phyloP scores from a whole-genome alignment of 106 monocot genomes.

The Narthecium ossifragum region DNA sequence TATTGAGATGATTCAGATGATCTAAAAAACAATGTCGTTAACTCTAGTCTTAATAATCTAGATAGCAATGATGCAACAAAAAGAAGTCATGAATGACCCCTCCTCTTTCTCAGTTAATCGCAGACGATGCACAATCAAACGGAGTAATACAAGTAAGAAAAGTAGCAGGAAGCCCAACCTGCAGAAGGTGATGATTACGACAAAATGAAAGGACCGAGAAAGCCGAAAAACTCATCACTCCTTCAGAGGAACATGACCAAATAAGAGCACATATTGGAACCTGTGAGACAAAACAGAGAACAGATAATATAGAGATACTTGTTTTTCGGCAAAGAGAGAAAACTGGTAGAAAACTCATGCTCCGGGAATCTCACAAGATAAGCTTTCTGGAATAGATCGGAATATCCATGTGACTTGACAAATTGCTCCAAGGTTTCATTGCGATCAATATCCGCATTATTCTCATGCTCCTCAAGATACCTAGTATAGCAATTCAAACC shows the following conservation, averaged over 20 bases:
- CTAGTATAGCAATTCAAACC: constrained; percentile 15
- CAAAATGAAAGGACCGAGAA: constrained; percentile 90
- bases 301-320: too few species aligned
- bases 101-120: too few species aligned
- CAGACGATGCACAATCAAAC: background rate
- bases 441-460: constrained; percentile 65
- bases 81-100: too few species aligned
- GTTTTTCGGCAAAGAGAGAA: background rate
- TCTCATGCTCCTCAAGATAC: constrained; percentile 73
- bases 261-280: constrained; percentile 80
- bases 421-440: constrained; percentile 71
- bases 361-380: constrained; percentile 77
- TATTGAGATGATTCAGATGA: too few species aligned
- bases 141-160: background rate
- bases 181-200: constrained; percentile 89
- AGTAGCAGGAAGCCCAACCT: constrained; percentile 30
- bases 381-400: constrained; percentile 67
- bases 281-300: constrained; percentile 25
- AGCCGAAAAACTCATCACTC: constrained; percentile 82
- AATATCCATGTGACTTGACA: constrained; percentile 78
- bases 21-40: too few species aligned
- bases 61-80: too few species aligned
- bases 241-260: constrained; percentile 82
- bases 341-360: too few species aligned
- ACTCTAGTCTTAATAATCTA: too few species aligned